Conservation (phyloP, 768 basidiomycete genomes). For the Mycena olivaceomarginata region DNA sequence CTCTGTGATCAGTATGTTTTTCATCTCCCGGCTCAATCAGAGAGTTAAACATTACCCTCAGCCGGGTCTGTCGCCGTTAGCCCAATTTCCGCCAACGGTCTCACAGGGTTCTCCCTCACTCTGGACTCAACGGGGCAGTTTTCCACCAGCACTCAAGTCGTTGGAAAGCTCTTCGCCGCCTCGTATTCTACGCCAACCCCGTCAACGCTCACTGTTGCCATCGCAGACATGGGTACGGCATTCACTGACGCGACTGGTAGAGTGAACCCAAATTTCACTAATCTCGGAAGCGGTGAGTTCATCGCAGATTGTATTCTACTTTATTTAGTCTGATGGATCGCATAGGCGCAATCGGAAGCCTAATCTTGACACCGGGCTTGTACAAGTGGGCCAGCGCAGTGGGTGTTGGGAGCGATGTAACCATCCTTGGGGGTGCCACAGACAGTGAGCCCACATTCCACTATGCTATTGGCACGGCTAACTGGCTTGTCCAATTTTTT, state of each 20-base stretch:
- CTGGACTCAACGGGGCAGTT: background rate
- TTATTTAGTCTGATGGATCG: background rate
- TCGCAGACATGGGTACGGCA: conserved; percentile 48
- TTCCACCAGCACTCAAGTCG: conserved; percentile 47
- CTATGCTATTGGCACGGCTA: too few relatives aligned
- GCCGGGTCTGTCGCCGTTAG: background rate
- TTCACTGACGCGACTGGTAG: conserved; percentile 46
- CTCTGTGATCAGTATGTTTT: too few relatives aligned
- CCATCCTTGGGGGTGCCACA: conserved; percentile 10
- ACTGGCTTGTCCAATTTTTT: too few relatives aligned
- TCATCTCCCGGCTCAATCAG: too few relatives aligned
- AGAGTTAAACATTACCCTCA: background rate
- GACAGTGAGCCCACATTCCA: conserved; percentile 21
- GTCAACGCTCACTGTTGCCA: conserved; percentile 42
- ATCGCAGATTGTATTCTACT: background rate
- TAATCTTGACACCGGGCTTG: conserved; percentile 44
- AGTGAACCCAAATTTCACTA: conserved; percentile 40
- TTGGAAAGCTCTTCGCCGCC: conserved; percentile 47
- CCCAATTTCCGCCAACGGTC: background rate
- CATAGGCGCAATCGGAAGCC: conserved; percentile 45
- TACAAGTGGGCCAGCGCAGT: conserved; percentile 46
- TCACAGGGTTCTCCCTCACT: conserved; percentile 1
- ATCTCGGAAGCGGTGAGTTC: conserved; percentile 29
- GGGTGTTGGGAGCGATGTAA: conserved; percentile 32
- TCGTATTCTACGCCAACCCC: conserved; percentile 47